Conservation (phyloP, 2,329 filamentous ascomycete genomes). For the Aspergillus terreus region DNA sequence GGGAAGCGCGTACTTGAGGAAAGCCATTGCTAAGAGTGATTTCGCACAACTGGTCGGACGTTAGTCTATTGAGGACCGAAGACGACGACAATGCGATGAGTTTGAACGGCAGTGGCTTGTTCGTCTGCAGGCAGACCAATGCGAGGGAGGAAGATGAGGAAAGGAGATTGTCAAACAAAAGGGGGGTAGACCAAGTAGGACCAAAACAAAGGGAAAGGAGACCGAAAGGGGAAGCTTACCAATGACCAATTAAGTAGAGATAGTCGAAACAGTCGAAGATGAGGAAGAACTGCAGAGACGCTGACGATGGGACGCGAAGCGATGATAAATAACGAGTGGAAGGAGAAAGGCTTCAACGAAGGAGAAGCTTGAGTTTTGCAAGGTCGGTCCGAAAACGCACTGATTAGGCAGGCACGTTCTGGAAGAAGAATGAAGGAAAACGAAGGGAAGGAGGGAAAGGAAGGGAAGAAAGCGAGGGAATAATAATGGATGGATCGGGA, state of each 20-base stretch:
- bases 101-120: too few species aligned
- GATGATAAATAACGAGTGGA: constrained; percentile 28
- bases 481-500: background rate
- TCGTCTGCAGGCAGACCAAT: background rate
- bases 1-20: constrained; percentile 55
- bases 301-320: constrained; percentile 8
- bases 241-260: constrained; percentile 10
- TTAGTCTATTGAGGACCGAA: background rate
- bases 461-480: constrained; percentile 8
- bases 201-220: background rate
- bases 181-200: background rate
- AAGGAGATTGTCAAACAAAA: background rate
- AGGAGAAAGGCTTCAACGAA: constrained; percentile 28
- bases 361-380: constrained; percentile 25
- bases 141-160: background rate
- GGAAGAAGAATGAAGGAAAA: constrained; percentile 20
- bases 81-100: too few species aligned
- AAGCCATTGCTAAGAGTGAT: constrained; percentile 41
- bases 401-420: constrained; percentile 30
- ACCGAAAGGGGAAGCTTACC: constrained; percentile 8
- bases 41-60: background rate
- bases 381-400: constrained; percentile 20
- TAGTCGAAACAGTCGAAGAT: constrained; percentile 5
- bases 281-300: constrained; percentile 4
- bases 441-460: constrained; percentile 38